phyloP scores from a whole-genome alignment of 805 yeast species.

The Ogataea siamensis region DNA sequence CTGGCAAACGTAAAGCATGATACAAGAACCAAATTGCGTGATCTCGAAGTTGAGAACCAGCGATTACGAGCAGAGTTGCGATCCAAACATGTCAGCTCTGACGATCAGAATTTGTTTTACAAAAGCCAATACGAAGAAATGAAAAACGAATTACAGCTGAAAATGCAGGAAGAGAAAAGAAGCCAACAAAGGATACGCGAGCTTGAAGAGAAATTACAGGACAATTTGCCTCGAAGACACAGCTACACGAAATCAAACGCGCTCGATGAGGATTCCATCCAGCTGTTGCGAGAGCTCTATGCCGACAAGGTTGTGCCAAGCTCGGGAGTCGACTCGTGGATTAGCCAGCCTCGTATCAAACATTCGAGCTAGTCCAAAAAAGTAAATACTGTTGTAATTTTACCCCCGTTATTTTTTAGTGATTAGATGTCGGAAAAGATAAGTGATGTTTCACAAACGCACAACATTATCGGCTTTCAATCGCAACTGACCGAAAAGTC shows the following conservation, averaged over 20 bases:
- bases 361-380: background rate
- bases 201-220: constrained; percentile 5
- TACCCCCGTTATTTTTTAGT: no score
- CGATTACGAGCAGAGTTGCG: constrained; percentile 12
- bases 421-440: constrained; percentile 1
- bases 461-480: background rate
- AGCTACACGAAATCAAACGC: constrained; percentile 6
- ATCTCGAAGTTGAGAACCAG: constrained; percentile 12
- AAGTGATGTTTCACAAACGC: background rate
- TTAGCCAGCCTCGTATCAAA: constrained; percentile 19
- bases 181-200: constrained; percentile 9
- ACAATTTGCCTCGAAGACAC: background rate
- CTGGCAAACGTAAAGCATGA: constrained; percentile 4
- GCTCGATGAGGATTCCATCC: constrained; percentile 21
- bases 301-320: constrained; percentile 15
- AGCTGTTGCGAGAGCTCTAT: constrained; percentile 16
- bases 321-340: constrained; percentile 14
- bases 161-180: constrained; percentile 13
- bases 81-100: constrained; percentile 3
- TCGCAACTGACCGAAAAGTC: background rate
- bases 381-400: no score
- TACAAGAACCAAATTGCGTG: constrained; percentile 3
- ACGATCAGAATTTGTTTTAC: constrained; percentile 15
- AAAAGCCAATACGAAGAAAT: constrained; percentile 22
- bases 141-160: constrained; percentile 11